Evolutionary conservation across 805 yeast species (phyloP).

Genomic region (Ogataea methylovora): DNA sequence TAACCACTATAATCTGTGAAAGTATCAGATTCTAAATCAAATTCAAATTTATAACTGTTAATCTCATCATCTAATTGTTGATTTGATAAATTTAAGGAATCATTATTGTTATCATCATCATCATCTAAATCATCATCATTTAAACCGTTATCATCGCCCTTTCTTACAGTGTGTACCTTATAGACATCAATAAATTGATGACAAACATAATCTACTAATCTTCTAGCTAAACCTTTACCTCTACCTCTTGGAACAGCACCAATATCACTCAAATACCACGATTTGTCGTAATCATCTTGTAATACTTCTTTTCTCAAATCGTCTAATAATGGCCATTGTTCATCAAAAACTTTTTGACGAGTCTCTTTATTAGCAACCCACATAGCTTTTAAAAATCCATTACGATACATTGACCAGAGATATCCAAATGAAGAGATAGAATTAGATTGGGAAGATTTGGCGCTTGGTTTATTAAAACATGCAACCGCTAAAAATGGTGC

Average conservation of each 20-base stretch:
- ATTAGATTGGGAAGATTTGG: constrained; percentile 17
- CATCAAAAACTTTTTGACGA: constrained; percentile 41
- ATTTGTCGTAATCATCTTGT: constrained; percentile 28
- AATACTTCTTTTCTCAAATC: constrained; percentile 37
- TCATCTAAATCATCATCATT: constrained; percentile 2
- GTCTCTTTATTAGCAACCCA: constrained; percentile 34
- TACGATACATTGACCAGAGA: constrained; percentile 25
- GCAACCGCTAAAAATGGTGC: constrained; percentile 48
- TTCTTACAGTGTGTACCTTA: constrained; percentile 8
- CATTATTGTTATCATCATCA: constrained; percentile 11
- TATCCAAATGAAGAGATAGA: constrained; percentile 27
- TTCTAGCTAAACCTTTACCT: constrained; percentile 52
- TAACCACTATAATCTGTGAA: constrained; percentile 28
- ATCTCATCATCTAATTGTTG: constrained; percentile 21
- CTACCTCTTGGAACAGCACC: constrained; percentile 52
- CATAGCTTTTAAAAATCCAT: constrained; percentile 25
- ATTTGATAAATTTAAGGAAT: constrained; percentile 12
- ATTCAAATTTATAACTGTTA: constrained; percentile 24
- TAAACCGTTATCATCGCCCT: neutral
- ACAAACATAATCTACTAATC: constrained; percentile 41
- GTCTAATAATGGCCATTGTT: constrained; percentile 39
- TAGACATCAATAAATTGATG: constrained; percentile 33
- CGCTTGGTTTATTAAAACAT: constrained; percentile 34
- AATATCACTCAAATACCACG: constrained; percentile 54
- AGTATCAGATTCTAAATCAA: constrained; percentile 25